phyloP scores from a whole-genome alignment of 2,329 filamentous ascomycete genomes.

The Phaeosphaeriaceae sp. region DNA sequence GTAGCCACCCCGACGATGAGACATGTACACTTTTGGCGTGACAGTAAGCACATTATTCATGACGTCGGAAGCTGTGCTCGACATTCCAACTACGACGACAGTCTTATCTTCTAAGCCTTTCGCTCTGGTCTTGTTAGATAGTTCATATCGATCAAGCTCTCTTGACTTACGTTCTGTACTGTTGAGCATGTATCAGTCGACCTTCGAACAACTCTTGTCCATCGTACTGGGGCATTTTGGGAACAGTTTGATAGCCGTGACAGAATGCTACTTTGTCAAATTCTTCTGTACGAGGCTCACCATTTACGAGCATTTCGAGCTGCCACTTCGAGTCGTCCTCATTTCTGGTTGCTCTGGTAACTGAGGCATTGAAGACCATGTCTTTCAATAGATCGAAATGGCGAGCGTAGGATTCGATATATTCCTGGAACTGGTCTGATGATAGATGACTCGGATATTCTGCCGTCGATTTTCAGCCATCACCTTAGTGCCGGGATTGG shows the following conservation, averaged over 20 bases:
- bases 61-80: constrained; percentile 50
- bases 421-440: constrained; percentile 44
- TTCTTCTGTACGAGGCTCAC: constrained; percentile 23
- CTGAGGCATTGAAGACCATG: constrained; percentile 42
- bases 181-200: constrained; percentile 46
- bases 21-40: constrained; percentile 51
- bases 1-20: constrained; percentile 50
- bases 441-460: constrained; percentile 25
- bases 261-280: constrained; percentile 48
- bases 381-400: constrained; percentile 49
- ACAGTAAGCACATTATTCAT: constrained; percentile 44
- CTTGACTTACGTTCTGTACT: constrained; percentile 13
- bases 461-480: background rate
- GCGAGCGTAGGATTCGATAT: constrained; percentile 51
- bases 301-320: constrained; percentile 33
- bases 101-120: constrained; percentile 50
- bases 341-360: constrained; percentile 38
- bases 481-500: background rate
- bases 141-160: background rate
- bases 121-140: constrained; percentile 19
- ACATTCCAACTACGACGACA: constrained; percentile 55
- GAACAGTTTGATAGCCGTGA: constrained; percentile 44
- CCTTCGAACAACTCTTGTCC: constrained; percentile 50
- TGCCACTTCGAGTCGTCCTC: constrained; percentile 41
- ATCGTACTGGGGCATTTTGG: constrained; percentile 47